Evolutionary conservation across 768 basidiomycete species (phyloP), one percentile per base, ranked within the genome.

Genomic region (Hygrocybe coccinea): DNA sequence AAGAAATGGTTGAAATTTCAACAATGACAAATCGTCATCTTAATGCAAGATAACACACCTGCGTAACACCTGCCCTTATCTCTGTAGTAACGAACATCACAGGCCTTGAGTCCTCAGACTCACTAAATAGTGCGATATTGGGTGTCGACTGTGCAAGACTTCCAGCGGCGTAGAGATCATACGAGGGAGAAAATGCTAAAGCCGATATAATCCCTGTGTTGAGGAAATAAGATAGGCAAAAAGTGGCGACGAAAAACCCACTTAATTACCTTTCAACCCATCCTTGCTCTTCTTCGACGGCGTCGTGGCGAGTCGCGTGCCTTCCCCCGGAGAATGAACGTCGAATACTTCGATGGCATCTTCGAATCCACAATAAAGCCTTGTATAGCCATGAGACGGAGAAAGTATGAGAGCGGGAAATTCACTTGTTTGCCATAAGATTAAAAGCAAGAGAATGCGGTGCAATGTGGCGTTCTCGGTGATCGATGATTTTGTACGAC

Each of bases 401-500:
- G 35, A 17, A 14, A 12, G 21, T 38, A 45, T 17, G 14, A 54
- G 5, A 9, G 11, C n/a, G 25, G 47, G 46, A 39, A 21, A 62
- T 77, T 52, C 54, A 93, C 93, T 78, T 86, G 35, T 84, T 75
- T 0, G 81, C 84, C 4, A 79, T 71, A 1, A 76, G 67, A 61
- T 90, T 89, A 70, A 97, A 97, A 0, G 86, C 78, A 56, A 97
- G 74, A 60, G 83, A 83, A 53, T 92, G 87, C 0, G 95, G 94
- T 0, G 91, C 93, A 38, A 97, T 76, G 52, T 91, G 84, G 33
- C 94, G 81, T 71, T 97, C 95, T n/a, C 88, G 77, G 63, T 98
- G 95, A 67, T 97, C 94, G 9, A 97, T 80, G 37, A 97, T 95
- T 38, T 78, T 77, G 68, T 98, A 97, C 1, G 91, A 94, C 0